Evolutionary conservation across 2,329 filamentous ascomycete species (phyloP).

Genomic region (Arthrinium phaeospermum): DNA sequence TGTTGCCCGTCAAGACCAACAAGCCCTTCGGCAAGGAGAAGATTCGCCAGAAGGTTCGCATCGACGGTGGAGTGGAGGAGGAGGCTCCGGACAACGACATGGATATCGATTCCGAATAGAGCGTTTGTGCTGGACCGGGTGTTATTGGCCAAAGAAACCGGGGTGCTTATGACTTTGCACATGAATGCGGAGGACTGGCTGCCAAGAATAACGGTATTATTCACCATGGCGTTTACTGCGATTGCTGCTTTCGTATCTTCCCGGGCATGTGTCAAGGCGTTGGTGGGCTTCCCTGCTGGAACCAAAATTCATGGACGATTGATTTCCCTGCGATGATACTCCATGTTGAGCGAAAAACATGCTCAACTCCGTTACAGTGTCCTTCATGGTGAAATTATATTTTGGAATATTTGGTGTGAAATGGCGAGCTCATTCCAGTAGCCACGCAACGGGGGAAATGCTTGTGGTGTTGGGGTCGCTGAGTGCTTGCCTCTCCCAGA

Average conservation of each 20-base stretch:
- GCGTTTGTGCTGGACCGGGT: neutral
- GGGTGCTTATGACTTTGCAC: slow-evolving; percentile 6
- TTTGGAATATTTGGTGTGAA: neutral
- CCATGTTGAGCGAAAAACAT: neutral
- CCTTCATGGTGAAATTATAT: neutral
- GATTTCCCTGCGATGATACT: slow-evolving; percentile 13
- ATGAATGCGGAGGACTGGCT: neutral
- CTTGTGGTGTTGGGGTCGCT: neutral
- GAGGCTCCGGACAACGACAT: slow-evolving; percentile 34
- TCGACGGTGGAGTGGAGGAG: slow-evolving; percentile 48
- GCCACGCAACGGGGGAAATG: neutral
- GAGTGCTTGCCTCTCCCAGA: neutral
- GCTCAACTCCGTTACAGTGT: neutral
- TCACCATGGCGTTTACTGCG: slow-evolving; percentile 33
- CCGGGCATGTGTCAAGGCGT: slow-evolving; percentile 37
- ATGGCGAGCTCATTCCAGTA: neutral
- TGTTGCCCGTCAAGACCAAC: slow-evolving; percentile 34
- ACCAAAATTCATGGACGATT: slow-evolving; percentile 20
- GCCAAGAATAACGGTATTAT: slow-evolving; percentile 12
- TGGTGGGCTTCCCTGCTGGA: slow-evolving; percentile 27
- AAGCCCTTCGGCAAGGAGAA: slow-evolving; percentile 49
- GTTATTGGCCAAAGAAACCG: neutral
- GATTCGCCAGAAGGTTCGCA: slow-evolving; percentile 43
- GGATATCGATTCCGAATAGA: slow-evolving; percentile 39
- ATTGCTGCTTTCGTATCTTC: slow-evolving; percentile 28